phyloP scores from a whole-genome alignment of 2,329 filamentous ascomycete genomes.

The Microdochium paspali region DNA sequence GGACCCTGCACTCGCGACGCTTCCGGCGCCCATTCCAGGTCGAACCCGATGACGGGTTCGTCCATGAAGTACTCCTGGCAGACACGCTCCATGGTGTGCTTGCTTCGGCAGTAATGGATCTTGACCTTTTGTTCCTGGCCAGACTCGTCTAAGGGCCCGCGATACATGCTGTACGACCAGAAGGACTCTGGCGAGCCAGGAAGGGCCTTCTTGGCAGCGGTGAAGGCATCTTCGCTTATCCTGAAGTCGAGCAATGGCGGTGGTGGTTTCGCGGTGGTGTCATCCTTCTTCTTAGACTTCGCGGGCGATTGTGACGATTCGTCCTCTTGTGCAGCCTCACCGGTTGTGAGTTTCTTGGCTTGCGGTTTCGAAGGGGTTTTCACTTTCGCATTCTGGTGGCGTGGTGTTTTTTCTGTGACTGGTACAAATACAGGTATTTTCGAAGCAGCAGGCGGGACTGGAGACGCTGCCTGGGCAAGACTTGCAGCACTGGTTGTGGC shows the following conservation, averaged over 20 bases:
- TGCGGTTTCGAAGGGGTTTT: not conserved
- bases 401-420: not conserved
- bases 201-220: conserved; percentile 35
- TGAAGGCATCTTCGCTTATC: conserved; percentile 35
- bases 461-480: not conserved
- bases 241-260: conserved; percentile 28
- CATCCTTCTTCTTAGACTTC: not conserved
- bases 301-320: not conserved
- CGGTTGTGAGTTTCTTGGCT: not conserved
- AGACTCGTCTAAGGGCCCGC: conserved; percentile 32
- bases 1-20: conserved; percentile 35
- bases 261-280: not conserved
- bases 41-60: conserved; percentile 72
- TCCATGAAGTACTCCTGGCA: conserved; percentile 54
- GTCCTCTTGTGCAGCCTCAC: not conserved
- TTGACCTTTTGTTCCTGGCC: conserved; percentile 41
- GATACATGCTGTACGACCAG: conserved; percentile 64
- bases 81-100: conserved; percentile 56
- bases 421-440: no score
- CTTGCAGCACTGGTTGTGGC: conserved; percentile 7
- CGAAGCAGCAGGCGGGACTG: no score
- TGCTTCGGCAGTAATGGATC: conserved; percentile 70
- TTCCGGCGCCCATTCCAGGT: conserved; percentile 71
- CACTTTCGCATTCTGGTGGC: not conserved
- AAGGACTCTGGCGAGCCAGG: conserved; percentile 39